Base-by-base conservation (phyloP, 495 filamentous ascomycete species). In the Penicillium manginii region DNA sequence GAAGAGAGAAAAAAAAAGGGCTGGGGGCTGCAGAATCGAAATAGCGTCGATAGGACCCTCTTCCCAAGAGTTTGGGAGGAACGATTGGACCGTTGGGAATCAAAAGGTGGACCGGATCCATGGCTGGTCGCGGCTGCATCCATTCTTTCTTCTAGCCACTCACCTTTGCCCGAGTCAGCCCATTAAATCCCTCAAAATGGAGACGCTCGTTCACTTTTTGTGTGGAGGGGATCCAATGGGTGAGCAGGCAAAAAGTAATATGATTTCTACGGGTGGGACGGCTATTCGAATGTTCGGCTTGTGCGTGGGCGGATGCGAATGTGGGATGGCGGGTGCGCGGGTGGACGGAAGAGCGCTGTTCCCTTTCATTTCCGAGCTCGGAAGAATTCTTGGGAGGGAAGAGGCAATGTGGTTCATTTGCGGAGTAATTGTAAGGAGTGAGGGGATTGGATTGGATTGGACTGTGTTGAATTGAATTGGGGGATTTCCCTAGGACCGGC, bases 261-360 rank as follows among this genome's bases (percentile, higher is more conserved):
- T 0, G 26, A 29, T 7, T 29, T 29, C 26, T 29, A 1, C 26
- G 26, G 26, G 26, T 29, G 26, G 26, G 26, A 29, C 26, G 26
- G 26, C 26, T 29, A 29, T 29, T 29, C 26, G 26, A 29, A 29
- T 29, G 26, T 29, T 11, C 10, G 35, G 4, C 3, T 37, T 10
- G 33, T 12, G 15, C 9, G 35, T 4, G 40, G 17, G 40, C 15
- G 14, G n/a, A 17, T 43, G 8, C 19, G 40, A 43, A 43, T 43
- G 40, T 17, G 12, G 40, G 40, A 19, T 43, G 17, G 35, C 35
- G 35, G 35, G 35, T 17, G 17, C 46, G 21, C 46, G 21, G 15
- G 12, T 32, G n/a, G 37, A 18, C 55, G 55, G 49, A 43, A 58
- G 55, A 37, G 55, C 19, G 26, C 29, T 58, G 49, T 58, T 58